Base-by-base conservation (phyloP, 2,329 filamentous ascomycete genomes). In the Dryadomyces quercus-mongolicae region DNA sequence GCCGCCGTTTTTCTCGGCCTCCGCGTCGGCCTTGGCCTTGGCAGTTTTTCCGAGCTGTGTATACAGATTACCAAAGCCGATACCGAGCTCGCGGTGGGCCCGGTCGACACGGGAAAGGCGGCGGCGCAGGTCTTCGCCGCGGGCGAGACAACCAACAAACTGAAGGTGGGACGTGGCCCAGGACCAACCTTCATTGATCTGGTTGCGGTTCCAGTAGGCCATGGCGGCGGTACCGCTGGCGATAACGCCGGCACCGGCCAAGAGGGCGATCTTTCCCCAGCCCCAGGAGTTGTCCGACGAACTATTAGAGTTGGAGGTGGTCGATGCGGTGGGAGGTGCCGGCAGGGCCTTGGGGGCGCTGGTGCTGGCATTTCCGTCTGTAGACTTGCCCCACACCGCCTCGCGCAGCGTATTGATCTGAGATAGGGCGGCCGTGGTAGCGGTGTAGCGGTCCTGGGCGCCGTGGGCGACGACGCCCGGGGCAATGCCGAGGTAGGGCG, bases 141-240 rank as follows among this genome's bases (percentile, higher is more conserved):
- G 82, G 49, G 87, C 86, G 8, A 98, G 77, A 63, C 89, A 94
- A 2, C 90, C 89, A 1, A 97, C 88, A 63, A 97, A 98, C 67
- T 93, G 88, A 25, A 98, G 80, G 68, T 98, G 93, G 40, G 88
- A 93, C 16, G 85, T 82, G 15, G 88, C 88, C 90, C 91, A 97
- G 10, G 74, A 74, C 72, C 84, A 84, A 8, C 91, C 86, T 56
- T 85, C 77, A 2, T 78, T 80, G 57, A 97, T 81, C 59, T 88
- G 83, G 36, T 94, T 87, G 54, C 88, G 81, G 62, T 93, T 90
- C 62, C 86, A 75, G 72, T 95, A 97, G 12, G 92, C 86, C 8
- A 88, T 88, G 0, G 86, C 86, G 0, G 92, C 84, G 0, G 92
- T 84, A 0, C 55, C 59, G 40, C 54, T 56, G 22, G 59, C 59